These are phyloP conservation scores for Lyophyllum shimeji DNA, from an alignment of 768 basidiomycete genomes.

Conservation along the genomic window DNA sequence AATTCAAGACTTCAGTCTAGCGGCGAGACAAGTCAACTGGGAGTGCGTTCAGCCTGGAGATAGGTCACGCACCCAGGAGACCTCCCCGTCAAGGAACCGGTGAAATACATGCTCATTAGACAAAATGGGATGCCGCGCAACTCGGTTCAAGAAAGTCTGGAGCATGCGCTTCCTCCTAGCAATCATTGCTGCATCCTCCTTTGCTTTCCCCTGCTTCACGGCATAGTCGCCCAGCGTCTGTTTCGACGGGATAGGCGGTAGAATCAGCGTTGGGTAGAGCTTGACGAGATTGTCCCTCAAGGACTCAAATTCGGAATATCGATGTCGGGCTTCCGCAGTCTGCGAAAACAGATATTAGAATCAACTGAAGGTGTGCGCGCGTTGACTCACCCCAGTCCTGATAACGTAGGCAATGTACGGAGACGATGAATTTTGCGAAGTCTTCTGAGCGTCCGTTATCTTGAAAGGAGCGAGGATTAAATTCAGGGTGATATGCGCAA, in stretches of 20 bases:
- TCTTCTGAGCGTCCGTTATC: conserved; percentile 97
- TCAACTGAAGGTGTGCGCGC: background rate
- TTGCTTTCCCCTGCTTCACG: conserved; percentile 93
- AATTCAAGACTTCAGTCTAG: conserved; percentile 89
- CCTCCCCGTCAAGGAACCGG: conserved; percentile 92
- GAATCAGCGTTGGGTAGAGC: conserved; percentile 93
- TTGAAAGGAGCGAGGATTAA: conserved; percentile 27
- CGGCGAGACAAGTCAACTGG: conserved; percentile 1
- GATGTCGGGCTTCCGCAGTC: conserved; percentile 80
- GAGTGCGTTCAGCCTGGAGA: background rate
- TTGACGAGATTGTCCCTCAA: conserved; percentile 79
- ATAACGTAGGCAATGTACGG: conserved; percentile 96
- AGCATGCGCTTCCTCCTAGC: conserved; percentile 91
- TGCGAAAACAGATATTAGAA: conserved; percentile 29
- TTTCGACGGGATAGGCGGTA: conserved; percentile 97
- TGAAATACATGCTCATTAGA: conserved; percentile 97
- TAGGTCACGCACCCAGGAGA: conserved; percentile 78
- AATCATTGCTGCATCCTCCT: conserved; percentile 93
- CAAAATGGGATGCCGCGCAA: conserved; percentile 89
- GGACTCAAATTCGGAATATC: conserved; percentile 98
- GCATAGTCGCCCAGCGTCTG: conserved; percentile 96
- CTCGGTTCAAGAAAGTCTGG: conserved; percentile 90
- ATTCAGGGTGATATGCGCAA: background rate
- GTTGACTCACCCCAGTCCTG: conserved; percentile 66
- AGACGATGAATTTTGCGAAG: conserved; percentile 80